Percentiles rank a stretch among this genome's conserved stretches.
phyloP scores from a whole-genome alignment of 2,329 filamentous ascomycete species.

The Neonectria magnoliae region DNA sequence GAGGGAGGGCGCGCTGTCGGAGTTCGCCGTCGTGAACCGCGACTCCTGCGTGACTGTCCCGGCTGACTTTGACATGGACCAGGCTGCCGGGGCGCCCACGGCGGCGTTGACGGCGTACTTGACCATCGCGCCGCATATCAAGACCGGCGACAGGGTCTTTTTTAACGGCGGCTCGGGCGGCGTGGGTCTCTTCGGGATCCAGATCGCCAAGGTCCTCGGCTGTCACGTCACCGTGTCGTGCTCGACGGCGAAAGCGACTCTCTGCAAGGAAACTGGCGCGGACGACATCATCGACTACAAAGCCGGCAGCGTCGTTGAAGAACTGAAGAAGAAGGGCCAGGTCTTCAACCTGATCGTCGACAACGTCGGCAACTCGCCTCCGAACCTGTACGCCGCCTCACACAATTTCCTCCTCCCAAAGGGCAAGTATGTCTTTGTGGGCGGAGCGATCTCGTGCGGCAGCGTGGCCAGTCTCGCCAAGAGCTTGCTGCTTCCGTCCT shows the following conservation, averaged over 20 bases:
- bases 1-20: constrained; percentile 53
- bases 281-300: constrained; percentile 74
- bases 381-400: constrained; percentile 62
- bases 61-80: constrained; percentile 49
- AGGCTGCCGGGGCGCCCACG: constrained; percentile 56
- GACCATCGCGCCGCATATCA: constrained; percentile 57
- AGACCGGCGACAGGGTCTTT: constrained; percentile 66
- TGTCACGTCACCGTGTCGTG: constrained; percentile 70
- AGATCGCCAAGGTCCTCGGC: constrained; percentile 70
- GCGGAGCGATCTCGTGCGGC: constrained; percentile 48
- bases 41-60: constrained; percentile 52
- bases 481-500: constrained; percentile 45
- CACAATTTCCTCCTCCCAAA: constrained; percentile 59
- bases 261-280: constrained; percentile 69
- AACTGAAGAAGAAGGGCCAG: constrained; percentile 57
- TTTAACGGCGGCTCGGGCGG: constrained; percentile 75
- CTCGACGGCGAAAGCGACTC: constrained; percentile 65
- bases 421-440: constrained; percentile 63
- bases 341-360: constrained; percentile 66
- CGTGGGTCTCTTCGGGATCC: constrained; percentile 68
- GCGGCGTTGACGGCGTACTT: constrained; percentile 61
- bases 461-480: constrained; percentile 38
- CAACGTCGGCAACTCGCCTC: constrained; percentile 63
- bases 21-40: constrained; percentile 52
- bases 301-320: constrained; percentile 56